A percentile compares a stretch with the other conserved stretches of the same genome.
Evolutionary conservation across 129 eudicot genomes (phyloP).

Genomic region (Pulicaria dysenterica): DNA sequence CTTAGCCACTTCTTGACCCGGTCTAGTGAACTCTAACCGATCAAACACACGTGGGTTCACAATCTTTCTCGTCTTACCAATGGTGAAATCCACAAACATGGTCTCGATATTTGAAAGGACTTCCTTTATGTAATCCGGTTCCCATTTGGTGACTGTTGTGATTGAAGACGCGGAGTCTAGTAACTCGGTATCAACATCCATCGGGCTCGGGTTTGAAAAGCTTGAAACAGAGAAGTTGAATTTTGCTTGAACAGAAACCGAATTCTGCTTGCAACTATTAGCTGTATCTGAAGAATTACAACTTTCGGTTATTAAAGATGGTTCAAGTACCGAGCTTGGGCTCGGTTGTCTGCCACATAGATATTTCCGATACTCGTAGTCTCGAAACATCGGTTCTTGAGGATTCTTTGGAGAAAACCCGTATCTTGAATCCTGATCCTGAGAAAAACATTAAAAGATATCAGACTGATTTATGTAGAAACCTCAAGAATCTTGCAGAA

Average conservation of each 20-base stretch:
- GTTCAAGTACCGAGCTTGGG: constrained; percentile 80
- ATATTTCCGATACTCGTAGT: constrained; percentile 38
- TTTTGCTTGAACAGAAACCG: constrained; percentile 51
- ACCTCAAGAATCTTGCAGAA: background rate
- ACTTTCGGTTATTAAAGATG: constrained; percentile 65
- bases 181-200: constrained; percentile 62
- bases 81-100: constrained; percentile 65
- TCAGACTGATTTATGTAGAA: background rate
- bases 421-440: constrained; percentile 33
- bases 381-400: constrained; percentile 31
- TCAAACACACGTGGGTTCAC: constrained; percentile 69
- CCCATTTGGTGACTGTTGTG: constrained; percentile 48
- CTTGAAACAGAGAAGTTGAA: constrained; percentile 9
- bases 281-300: constrained; percentile 64
- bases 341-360: constrained; percentile 60
- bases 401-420: constrained; percentile 34
- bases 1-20: constrained; percentile 31
- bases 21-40: constrained; percentile 49
- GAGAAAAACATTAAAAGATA: background rate
- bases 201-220: constrained; percentile 33
- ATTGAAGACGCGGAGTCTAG: constrained; percentile 80
- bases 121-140: constrained; percentile 58
- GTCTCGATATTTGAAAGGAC: constrained; percentile 52
- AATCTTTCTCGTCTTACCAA: constrained; percentile 55
- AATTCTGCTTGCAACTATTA: constrained; percentile 62